Percentiles rank a stretch among this genome's conserved stretches.
Evolutionary conservation across 352 stramenopile species (phyloP).

Genomic region (Globisporangium cederbergense): DNA sequence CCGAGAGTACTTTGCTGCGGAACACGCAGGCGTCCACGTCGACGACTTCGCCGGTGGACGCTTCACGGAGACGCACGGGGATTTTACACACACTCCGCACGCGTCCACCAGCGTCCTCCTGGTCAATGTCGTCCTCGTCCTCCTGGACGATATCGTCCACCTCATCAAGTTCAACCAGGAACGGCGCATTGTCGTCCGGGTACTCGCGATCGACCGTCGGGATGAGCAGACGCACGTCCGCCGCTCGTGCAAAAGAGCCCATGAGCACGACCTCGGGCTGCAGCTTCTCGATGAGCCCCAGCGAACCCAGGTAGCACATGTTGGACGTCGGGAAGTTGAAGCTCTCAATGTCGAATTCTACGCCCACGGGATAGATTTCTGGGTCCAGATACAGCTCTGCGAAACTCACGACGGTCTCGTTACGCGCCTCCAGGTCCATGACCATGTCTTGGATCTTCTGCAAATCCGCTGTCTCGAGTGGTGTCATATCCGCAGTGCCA

Average conservation of each 20-base stretch:
- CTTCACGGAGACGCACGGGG: constrained; percentile 33
- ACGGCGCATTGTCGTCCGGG: constrained; percentile 12
- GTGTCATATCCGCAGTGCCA: constrained; percentile 6
- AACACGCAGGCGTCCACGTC: constrained; percentile 37
- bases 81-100: constrained; percentile 31
- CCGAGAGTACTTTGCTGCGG: constrained; percentile 35
- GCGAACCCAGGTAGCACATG: constrained; percentile 51
- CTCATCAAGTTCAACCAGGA: constrained; percentile 6
- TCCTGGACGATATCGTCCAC: constrained; percentile 14
- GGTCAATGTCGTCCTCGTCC: constrained; percentile 20
- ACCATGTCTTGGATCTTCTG: constrained; percentile 45
- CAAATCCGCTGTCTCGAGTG: constrained; percentile 42
- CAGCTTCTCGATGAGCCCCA: constrained; percentile 49
- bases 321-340: constrained; percentile 57
- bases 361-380: constrained; percentile 33
- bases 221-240: constrained; percentile 40
- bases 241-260: constrained; percentile 35
- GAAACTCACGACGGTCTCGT: constrained; percentile 50
- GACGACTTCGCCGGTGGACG: constrained; percentile 29
- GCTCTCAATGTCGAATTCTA: constrained; percentile 50
- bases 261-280: constrained; percentile 48
- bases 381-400: constrained; percentile 48
- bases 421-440: constrained; percentile 36
- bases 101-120: constrained; percentile 18
- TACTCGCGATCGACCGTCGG: constrained; percentile 19